These are phyloP conservation scores for Glycine tomentella DNA, from an alignment of 306 rosid genomes.

Conservation along the genomic window DNA sequence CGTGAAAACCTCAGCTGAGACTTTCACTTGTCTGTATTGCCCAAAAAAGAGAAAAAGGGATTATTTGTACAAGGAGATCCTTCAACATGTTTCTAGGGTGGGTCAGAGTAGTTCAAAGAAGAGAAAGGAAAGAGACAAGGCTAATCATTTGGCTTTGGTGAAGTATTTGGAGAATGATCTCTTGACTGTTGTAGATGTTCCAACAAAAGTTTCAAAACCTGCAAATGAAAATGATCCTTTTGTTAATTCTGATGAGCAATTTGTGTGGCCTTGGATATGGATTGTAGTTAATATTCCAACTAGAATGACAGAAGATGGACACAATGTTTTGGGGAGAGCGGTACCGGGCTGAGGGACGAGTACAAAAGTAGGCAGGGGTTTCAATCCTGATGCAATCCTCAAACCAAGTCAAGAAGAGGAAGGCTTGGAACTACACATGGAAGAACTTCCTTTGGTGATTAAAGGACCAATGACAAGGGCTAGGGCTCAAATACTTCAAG, in stretches of 20 bases:
- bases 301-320: constrained; percentile 59
- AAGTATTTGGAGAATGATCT: too few relatives aligned
- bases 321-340: constrained; percentile 82
- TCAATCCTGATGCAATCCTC: too few relatives aligned
- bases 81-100: constrained; percentile 94
- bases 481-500: too few relatives aligned
- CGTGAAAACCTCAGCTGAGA: too few relatives aligned
- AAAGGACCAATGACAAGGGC: too few relatives aligned
- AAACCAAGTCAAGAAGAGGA: too few relatives aligned
- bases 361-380: constrained; percentile 77
- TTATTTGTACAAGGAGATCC: constrained; percentile 69
- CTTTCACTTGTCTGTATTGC: too few relatives aligned
- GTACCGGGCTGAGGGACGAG: constrained; percentile 88
- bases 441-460: too few relatives aligned
- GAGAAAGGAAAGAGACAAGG: constrained; percentile 77
- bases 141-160: constrained; percentile 76
- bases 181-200: too few relatives aligned
- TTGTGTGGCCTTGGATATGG: constrained; percentile 96
- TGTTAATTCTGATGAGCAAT: constrained; percentile 58
- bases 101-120: constrained; percentile 84
- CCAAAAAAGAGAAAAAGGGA: constrained; percentile 71
- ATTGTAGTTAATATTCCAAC: constrained; percentile 86
- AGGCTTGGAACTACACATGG: too few relatives aligned
- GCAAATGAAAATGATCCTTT: too few relatives aligned
- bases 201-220: too few relatives aligned